These are phyloP conservation scores for Phytophthora pisi DNA, from an alignment of 352 stramenopile species.

Conservation along the genomic window DNA sequence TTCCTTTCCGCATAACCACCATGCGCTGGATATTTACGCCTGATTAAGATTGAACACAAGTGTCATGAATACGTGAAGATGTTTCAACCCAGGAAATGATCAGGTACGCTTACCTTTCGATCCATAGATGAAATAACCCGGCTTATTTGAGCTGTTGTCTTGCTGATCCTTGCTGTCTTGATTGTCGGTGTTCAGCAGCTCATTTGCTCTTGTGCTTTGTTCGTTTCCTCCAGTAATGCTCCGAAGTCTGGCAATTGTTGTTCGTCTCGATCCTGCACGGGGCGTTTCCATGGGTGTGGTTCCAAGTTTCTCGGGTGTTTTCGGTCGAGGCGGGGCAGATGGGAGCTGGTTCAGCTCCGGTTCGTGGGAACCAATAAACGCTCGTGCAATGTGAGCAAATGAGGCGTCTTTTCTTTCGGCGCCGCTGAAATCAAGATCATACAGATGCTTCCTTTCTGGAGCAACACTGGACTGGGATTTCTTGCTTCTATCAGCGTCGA, in stretches of 20 bases:
- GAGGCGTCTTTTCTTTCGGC: constrained; percentile 18
- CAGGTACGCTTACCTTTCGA: constrained; percentile 11
- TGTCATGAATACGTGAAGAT: constrained; percentile 4
- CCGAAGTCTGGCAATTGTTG: constrained; percentile 29
- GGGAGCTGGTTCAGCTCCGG: neutral
- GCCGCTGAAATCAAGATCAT: constrained; percentile 34
- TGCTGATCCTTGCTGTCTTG: constrained; percentile 7
- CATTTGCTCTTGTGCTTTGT: constrained; percentile 15
- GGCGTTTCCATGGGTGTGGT: neutral
- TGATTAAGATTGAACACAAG: constrained; percentile 3
- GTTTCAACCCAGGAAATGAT: neutral
- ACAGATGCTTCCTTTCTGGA: constrained; percentile 31
- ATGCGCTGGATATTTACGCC: constrained; percentile 17
- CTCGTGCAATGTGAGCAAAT: constrained; percentile 14
- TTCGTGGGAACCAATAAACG: constrained; percentile 1
- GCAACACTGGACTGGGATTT: constrained; percentile 5
- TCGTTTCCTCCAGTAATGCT: constrained; percentile 21
- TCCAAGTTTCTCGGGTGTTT: constrained; percentile 7
- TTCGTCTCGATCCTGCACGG: constrained; percentile 14
- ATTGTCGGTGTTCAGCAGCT: constrained; percentile 8
- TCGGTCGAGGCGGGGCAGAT: neutral
- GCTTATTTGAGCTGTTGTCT: constrained; percentile 10
- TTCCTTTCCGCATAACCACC: constrained; percentile 26
- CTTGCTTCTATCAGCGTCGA: constrained; percentile 37
- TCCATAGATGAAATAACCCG: constrained; percentile 22